Conservation (phyloP, 805 yeast species). For the Teunomyces cretensis region DNA sequence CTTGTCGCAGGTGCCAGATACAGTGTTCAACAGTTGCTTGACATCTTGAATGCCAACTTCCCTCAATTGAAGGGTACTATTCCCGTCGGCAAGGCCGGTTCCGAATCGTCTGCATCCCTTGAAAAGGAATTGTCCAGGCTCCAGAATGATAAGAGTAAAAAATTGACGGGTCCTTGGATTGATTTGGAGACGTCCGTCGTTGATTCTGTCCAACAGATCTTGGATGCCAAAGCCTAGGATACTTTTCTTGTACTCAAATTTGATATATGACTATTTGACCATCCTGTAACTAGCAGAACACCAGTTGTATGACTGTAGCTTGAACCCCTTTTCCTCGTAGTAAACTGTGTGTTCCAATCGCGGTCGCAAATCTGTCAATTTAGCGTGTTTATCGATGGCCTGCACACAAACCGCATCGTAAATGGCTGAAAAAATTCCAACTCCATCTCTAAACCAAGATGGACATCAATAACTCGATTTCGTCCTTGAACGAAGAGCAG, state of each 20-base stretch:
- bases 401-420: neutral
- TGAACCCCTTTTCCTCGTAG: no score
- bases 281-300: no score
- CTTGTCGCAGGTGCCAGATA: slow-evolving; percentile 14
- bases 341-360: no score
- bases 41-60: slow-evolving; percentile 19
- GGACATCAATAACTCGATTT: slow-evolving; percentile 10
- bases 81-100: slow-evolving; percentile 1
- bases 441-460: neutral
- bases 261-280: no score
- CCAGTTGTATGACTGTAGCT: no score
- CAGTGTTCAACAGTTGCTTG: slow-evolving; percentile 20
- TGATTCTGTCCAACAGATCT: slow-evolving; percentile 22
- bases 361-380: neutral
- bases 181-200: slow-evolving; percentile 21
- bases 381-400: neutral
- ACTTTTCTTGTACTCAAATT: no score
- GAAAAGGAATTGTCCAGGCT: neutral
- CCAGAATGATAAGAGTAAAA: neutral
- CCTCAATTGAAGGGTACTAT: slow-evolving; percentile 16
- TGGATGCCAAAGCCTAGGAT: neutral
- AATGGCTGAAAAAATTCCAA: neutral
- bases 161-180: neutral
- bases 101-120: neutral
- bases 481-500: slow-evolving; percentile 17